Conservation (phyloP, 768 basidiomycete species). For the Sutorius australiensis region DNA sequence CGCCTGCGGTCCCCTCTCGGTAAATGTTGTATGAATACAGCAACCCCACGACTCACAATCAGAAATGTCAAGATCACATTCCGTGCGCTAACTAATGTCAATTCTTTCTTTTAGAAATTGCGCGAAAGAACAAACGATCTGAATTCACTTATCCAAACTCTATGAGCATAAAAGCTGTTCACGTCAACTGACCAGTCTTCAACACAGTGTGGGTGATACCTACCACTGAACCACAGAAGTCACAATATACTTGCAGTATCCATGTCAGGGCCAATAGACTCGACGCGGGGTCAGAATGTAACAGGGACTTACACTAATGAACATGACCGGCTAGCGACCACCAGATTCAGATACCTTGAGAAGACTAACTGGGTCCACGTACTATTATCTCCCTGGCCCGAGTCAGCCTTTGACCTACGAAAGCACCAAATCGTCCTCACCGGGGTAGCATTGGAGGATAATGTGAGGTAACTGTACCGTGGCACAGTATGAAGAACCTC, state of each 20-base stretch:
- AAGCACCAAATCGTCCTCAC: neutral
- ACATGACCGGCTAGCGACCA: neutral
- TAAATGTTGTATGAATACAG: neutral
- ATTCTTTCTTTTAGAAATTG: neutral
- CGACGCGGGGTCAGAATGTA: too few relatives aligned
- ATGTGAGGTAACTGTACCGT: neutral
- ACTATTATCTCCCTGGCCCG: slow-evolving; percentile 3
- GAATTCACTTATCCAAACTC: slow-evolving; percentile 14
- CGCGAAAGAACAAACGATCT: neutral
- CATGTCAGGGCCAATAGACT: neutral
- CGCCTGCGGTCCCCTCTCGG: neutral
- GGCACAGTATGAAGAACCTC: neutral
- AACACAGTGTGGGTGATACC: neutral
- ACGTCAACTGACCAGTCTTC: neutral
- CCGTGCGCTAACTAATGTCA: slow-evolving; percentile 1
- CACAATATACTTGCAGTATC: neutral
- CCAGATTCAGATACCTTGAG: neutral
- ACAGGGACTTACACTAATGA: neutral
- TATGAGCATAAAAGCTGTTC: slow-evolving; percentile 12
- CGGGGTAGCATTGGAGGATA: neutral
- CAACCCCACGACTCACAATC: neutral
- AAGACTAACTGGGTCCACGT: neutral
- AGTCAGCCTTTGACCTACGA: neutral
- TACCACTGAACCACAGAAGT: slow-evolving; percentile 11
- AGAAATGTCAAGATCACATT: slow-evolving; percentile 1